Evolutionary conservation across 1,139 yeast species (phyloP).

Genomic region (Zygosaccharomyces pseudobailii): DNA sequence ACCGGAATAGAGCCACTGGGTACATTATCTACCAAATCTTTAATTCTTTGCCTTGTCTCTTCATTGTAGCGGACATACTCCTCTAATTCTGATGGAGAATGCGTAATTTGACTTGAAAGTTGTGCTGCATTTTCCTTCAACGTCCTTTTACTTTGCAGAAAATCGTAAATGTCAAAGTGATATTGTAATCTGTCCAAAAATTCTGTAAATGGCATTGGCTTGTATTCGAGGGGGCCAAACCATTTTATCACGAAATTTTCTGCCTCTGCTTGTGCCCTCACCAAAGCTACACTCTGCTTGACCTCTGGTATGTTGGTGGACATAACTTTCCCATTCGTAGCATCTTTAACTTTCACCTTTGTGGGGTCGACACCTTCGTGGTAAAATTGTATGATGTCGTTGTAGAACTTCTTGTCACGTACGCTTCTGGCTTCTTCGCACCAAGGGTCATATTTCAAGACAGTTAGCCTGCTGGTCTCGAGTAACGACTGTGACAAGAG

Average conservation of each 20-base stretch:
- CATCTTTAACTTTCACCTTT: slow-evolving; percentile 32
- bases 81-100: slow-evolving; percentile 13
- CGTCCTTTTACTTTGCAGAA: slow-evolving; percentile 21
- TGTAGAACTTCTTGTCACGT: slow-evolving; percentile 34
- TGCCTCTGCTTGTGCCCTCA: slow-evolving; percentile 46
- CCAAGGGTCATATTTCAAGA: slow-evolving; percentile 61
- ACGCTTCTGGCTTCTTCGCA: slow-evolving; percentile 48
- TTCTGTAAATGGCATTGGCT: slow-evolving; percentile 48
- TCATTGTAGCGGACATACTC: slow-evolving; percentile 13
- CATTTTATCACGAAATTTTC: slow-evolving; percentile 40
- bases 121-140: slow-evolving; percentile 7
- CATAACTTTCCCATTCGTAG: slow-evolving; percentile 27
- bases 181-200: slow-evolving; percentile 43
- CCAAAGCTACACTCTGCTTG: slow-evolving; percentile 36
- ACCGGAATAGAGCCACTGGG: slow-evolving; percentile 15
- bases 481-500: slow-evolving; percentile 34
- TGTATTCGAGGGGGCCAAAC: slow-evolving; percentile 55
- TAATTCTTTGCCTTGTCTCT: slow-evolving; percentile 14
- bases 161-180: slow-evolving; percentile 29
- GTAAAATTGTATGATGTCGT: slow-evolving; percentile 32
- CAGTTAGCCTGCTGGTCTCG: slow-evolving; percentile 45
- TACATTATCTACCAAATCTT: slow-evolving; percentile 12
- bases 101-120: slow-evolving; percentile 13
- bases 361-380: slow-evolving; percentile 35
- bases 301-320: slow-evolving; percentile 32